Base-by-base conservation (phyloP, 1,284 basidiomycete genomes). In the Cutaneotrichosporon sp. region DNA sequence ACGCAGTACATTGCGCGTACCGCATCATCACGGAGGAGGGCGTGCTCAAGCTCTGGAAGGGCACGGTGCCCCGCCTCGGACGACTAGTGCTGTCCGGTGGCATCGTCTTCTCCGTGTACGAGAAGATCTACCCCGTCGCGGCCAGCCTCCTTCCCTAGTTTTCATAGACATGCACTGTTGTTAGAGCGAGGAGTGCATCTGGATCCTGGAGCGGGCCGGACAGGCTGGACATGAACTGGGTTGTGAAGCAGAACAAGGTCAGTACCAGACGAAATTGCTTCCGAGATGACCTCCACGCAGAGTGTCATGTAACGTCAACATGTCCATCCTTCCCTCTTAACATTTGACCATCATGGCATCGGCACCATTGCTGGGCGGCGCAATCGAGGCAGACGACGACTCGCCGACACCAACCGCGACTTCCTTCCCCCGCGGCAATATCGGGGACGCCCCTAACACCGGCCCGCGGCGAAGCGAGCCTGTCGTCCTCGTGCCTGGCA, bases 71-170 rank as follows among this genome's bases (percentile, higher is more conserved):
- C 0, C 83, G 95, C 66, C 81, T 98, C 46, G 87, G 87, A 11
- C 84, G 95, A 36, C 80, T 98, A 52, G 89, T 94, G 74, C 79
- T 97, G 82, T 91, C 90, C 63, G 95, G 96, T 18, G 96, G 95
- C 1, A 95, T 99, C 73, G 90, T 94, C 49, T 98, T 98, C 77
- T 95, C 93, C 0, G 86, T 95, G 1, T 96, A 96, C 77, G 93
- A 97, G 77, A 73, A 78, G 68, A 64, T 75, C 34, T 81, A 80
- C 60, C 79, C 79, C 8, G 56, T 75, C 5, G 69, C 76, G 16
- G 75, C 72, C 8, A 52, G 36, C 47, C n/a, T 60, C 7, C 32
- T 60, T 3, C 49, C 51, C 14, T 57, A 53, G 18, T 11, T 30
- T 8, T 36, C 34, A 42, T 56, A 56, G 36, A 56, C 36, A 56